phyloP scores from a whole-genome alignment of 1,284 basidiomycete genomes.

The Tremellales sp. region DNA sequence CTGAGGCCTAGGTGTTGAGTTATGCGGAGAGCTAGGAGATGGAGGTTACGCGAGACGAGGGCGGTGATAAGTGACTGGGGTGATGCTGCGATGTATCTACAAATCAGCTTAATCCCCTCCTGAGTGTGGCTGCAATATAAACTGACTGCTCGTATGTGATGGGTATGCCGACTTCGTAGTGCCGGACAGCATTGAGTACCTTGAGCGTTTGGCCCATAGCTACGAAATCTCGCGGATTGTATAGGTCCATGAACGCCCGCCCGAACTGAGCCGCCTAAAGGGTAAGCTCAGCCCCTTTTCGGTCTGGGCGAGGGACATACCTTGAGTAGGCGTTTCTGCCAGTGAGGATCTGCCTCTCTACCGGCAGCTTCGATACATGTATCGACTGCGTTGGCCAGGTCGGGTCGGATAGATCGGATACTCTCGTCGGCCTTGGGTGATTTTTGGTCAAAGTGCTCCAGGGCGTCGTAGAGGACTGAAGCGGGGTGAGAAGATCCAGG shows the following conservation, averaged over 20 bases:
- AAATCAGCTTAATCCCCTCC: too few species aligned
- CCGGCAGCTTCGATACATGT: conserved; percentile 92
- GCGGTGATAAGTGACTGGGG: conserved; percentile 74
- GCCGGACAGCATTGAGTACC: conserved; percentile 90
- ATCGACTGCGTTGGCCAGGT: conserved; percentile 82
- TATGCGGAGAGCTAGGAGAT: conserved; percentile 87
- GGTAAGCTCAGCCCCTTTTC: conserved; percentile 1
- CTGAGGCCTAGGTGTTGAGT: conserved; percentile 77
- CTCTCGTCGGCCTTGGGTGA: conserved; percentile 90
- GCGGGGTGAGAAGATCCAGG: conserved; percentile 90
- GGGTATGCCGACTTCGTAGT: conserved; percentile 88
- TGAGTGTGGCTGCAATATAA: neutral
- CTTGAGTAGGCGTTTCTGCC: conserved; percentile 81
- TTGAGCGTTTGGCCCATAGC: conserved; percentile 86
- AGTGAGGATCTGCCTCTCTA: conserved; percentile 81
- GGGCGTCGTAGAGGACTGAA: conserved; percentile 87
- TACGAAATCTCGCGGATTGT: conserved; percentile 86
- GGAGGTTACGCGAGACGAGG: conserved; percentile 79
- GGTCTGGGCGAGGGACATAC: conserved; percentile 51
- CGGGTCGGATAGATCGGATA: conserved; percentile 79
- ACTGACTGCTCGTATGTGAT: conserved; percentile 82
- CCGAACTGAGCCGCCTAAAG: conserved; percentile 91
- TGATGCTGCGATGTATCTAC: conserved; percentile 70
- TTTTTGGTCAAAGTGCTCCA: conserved; percentile 76
- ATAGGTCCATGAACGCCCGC: conserved; percentile 84